Conservation (phyloP, 176 grass and related monocot species). For the Areca catechu region DNA sequence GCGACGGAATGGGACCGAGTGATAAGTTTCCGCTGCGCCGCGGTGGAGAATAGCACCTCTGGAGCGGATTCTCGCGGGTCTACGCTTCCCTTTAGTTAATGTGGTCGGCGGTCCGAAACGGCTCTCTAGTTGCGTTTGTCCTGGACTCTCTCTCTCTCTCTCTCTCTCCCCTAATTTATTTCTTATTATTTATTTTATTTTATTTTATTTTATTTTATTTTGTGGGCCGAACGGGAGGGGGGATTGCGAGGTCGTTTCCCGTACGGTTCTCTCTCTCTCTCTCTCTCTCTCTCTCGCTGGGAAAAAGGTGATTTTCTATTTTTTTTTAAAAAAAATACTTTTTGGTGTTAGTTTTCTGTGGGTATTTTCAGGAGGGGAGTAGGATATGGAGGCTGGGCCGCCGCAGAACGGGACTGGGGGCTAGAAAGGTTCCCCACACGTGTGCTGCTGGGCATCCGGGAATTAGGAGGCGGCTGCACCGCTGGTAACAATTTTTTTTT, state of each 20-base stretch:
- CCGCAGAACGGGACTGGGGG: conserved; percentile 3
- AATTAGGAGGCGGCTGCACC: not conserved
- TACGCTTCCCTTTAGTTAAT: too few relatives aligned
- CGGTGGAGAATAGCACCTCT: too few relatives aligned
- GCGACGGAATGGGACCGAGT: too few relatives aligned
- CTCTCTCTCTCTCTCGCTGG: not conserved
- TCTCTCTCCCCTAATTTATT: too few relatives aligned
- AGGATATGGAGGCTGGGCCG: not conserved
- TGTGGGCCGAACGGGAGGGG: not conserved
- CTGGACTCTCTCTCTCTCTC: too few relatives aligned
- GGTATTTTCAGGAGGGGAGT: not conserved
- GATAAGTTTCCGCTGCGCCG: too few relatives aligned
- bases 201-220: not conserved
- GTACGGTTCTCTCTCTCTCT: conserved; percentile 8
- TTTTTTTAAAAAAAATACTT: not conserved
- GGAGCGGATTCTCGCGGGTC: too few relatives aligned
- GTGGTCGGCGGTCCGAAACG: too few relatives aligned
- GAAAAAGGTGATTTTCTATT: too few relatives aligned
- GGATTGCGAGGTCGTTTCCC: conserved; percentile 21
- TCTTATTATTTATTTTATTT: not conserved
- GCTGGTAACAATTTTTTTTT: not conserved
- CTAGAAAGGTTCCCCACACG: not conserved
- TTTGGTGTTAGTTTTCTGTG: not conserved
- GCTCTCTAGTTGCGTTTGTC: too few relatives aligned
- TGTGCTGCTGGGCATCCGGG: not conserved